A percentile compares a stretch with the other conserved stretches of the same genome.
Conservation (phyloP, 495 filamentous ascomycete genomes). For the Xylaria cubensis region DNA sequence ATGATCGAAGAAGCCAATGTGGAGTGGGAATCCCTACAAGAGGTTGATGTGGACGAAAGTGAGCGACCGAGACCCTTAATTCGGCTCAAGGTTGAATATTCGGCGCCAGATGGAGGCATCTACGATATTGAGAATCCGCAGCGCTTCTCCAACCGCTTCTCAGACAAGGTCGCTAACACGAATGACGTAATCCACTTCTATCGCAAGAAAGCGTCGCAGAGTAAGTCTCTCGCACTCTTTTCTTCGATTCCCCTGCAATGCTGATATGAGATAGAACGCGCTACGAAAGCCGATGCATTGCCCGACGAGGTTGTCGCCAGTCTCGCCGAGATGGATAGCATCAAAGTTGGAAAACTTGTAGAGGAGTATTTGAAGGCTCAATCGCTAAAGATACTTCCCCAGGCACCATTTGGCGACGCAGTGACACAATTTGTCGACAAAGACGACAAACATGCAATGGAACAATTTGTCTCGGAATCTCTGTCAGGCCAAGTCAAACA, state of each 20-base stretch:
- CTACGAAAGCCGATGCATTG: slow-evolving; percentile 52
- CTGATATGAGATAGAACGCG: slow-evolving; percentile 34
- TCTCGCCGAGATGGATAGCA: slow-evolving; percentile 68
- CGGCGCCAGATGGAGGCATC: slow-evolving; percentile 81
- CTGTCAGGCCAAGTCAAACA: slow-evolving; percentile 78
- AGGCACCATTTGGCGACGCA: slow-evolving; percentile 90
- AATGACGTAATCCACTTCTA: slow-evolving; percentile 95
- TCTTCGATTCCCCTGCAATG: slow-evolving; percentile 22
- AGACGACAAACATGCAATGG: slow-evolving; percentile 92
- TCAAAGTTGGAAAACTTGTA: slow-evolving; percentile 89
- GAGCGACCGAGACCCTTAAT: slow-evolving; percentile 83
- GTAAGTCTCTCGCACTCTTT: slow-evolving; percentile 31
- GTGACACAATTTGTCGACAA: slow-evolving; percentile 94
- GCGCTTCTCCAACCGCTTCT: slow-evolving; percentile 93
- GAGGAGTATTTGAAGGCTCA: slow-evolving; percentile 80
- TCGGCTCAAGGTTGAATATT: slow-evolving; percentile 87
- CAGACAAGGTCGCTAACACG: slow-evolving; percentile 86
- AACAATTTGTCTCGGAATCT: slow-evolving; percentile 84
- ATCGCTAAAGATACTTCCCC: slow-evolving; percentile 86
- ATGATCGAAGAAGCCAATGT: slow-evolving; percentile 84
- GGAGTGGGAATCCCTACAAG: slow-evolving; percentile 79
- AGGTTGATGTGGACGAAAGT: slow-evolving; percentile 57
- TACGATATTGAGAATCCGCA: slow-evolving; percentile 97
- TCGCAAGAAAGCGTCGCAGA: slow-evolving; percentile 72
- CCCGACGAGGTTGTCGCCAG: slow-evolving; percentile 66